A percentile compares a stretch with the other conserved stretches of the same genome.
phyloP scores from a whole-genome alignment of 106 monocot species.

The Agapanthus africanus region DNA sequence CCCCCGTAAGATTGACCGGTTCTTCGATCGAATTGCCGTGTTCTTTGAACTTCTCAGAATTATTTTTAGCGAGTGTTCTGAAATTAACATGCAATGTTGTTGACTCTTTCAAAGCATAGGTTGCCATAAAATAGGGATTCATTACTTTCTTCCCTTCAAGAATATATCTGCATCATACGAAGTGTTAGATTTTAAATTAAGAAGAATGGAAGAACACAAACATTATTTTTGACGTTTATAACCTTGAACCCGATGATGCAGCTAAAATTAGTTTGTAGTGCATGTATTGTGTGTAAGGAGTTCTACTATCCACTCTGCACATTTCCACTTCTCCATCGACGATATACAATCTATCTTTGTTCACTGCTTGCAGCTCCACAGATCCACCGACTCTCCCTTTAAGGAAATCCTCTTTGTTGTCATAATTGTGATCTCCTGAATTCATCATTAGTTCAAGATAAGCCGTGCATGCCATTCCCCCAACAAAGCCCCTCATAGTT shows the following conservation, averaged over 20 bases:
- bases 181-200: too few relatives aligned
- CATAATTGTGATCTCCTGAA: conserved; percentile 1
- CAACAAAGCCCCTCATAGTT: conserved; percentile 29
- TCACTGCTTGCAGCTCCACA: conserved; percentile 14
- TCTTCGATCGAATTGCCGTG: background rate
- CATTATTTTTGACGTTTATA: background rate
- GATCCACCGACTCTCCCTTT: conserved; percentile 28
- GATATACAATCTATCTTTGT: conserved; percentile 23
- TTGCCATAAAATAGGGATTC: conserved; percentile 27
- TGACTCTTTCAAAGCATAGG: conserved; percentile 20
- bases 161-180: conserved; percentile 21
- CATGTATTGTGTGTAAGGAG: conserved; percentile 41
- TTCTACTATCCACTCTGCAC: conserved; percentile 25
- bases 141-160: conserved; percentile 33
- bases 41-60: background rate
- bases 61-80: conserved; percentile 10
- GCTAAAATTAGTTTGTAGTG: conserved; percentile 23
- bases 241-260: conserved; percentile 30
- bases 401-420: too few relatives aligned
- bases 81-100: conserved; percentile 28
- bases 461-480: conserved; percentile 33
- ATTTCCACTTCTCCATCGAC: conserved; percentile 30
- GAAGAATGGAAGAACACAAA: background rate
- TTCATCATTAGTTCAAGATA: conserved; percentile 25
- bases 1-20: conserved; percentile 14